Evolutionary conservation across 352 stramenopile genomes (phyloP).

Genomic region (Phytophthora sansomeana): DNA sequence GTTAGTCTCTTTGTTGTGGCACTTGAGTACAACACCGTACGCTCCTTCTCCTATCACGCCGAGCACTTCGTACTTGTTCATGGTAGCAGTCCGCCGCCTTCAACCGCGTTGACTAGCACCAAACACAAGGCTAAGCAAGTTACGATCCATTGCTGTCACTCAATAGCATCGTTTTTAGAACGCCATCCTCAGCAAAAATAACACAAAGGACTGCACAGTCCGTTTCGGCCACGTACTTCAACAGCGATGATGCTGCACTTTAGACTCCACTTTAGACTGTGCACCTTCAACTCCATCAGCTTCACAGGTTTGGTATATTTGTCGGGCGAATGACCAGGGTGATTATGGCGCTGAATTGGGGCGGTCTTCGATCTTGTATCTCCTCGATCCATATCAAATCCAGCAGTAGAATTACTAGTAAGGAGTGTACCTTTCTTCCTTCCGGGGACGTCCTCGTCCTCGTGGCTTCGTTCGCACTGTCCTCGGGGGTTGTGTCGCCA

Average conservation of each 20-base stretch:
- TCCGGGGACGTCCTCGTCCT: neutral
- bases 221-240: conserved; percentile 28
- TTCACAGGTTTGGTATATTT: conserved; percentile 3
- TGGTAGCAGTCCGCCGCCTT: conserved; percentile 35
- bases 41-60: conserved; percentile 94
- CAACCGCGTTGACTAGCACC: conserved; percentile 22
- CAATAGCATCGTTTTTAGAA: conserved; percentile 37
- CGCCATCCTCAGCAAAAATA: conserved; percentile 34
- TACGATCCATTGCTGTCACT: conserved; percentile 35
- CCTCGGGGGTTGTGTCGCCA: neutral
- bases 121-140: conserved; percentile 32
- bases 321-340: neutral
- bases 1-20: conserved; percentile 95
- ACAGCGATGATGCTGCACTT: neutral
- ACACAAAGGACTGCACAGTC: conserved; percentile 5
- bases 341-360: neutral
- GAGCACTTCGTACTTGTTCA: conserved; percentile 97
- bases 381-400: neutral
- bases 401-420: neutral
- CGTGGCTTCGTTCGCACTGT: neutral
- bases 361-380: neutral
- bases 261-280: conserved; percentile 12
- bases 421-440: conserved; percentile 9
- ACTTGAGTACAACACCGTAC: conserved; percentile 95
- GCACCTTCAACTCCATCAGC: neutral